Conservation (phyloP, 163 green algal genomes). For the Chlamydomonas reinhardtii region DNA sequence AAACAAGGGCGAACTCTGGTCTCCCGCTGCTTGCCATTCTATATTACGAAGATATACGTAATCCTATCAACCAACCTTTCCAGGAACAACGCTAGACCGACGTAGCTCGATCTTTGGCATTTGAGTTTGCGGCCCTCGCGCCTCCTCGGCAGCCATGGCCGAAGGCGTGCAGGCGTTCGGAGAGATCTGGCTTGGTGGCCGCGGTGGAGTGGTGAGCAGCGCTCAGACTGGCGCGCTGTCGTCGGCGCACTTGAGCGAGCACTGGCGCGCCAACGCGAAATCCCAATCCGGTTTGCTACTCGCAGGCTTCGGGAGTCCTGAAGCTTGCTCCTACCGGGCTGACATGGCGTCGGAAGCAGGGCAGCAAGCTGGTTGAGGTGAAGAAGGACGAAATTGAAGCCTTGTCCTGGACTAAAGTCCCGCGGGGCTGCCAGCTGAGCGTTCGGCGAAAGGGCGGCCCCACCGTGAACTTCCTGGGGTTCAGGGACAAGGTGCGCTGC, state of each 20-base stretch:
- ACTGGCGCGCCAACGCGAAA: too few relatives aligned
- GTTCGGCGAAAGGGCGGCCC: conserved; percentile 65
- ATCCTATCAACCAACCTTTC: too few relatives aligned
- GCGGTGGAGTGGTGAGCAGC: conserved; percentile 64
- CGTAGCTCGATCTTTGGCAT: too few relatives aligned
- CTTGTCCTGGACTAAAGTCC: conserved; percentile 74
- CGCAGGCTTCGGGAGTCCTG: conserved; percentile 50
- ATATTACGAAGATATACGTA: too few relatives aligned
- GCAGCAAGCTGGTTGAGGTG: conserved; percentile 77
- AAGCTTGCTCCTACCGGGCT: conserved; percentile 66
- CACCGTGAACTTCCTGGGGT: conserved; percentile 76
- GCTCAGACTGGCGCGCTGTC: background rate
- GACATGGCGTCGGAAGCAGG: conserved; percentile 71
- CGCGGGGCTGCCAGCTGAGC: conserved; percentile 71
- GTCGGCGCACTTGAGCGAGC: background rate
- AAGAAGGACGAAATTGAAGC: conserved; percentile 74
- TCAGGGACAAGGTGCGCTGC: conserved; percentile 73
- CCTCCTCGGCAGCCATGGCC: conserved; percentile 6
- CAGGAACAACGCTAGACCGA: too few relatives aligned
- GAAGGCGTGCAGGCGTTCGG: conserved; percentile 56
- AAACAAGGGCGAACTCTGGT: too few relatives aligned
- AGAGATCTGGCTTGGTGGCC: conserved; percentile 65
- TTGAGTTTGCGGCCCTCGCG: background rate
- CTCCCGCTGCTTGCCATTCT: too few relatives aligned
- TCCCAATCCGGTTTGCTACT: background rate